A percentile compares a stretch with the other conserved stretches of the same genome.
Evolutionary conservation across 768 basidiomycete species (phyloP).

Genomic region (Glaciozyma antarctica): DNA sequence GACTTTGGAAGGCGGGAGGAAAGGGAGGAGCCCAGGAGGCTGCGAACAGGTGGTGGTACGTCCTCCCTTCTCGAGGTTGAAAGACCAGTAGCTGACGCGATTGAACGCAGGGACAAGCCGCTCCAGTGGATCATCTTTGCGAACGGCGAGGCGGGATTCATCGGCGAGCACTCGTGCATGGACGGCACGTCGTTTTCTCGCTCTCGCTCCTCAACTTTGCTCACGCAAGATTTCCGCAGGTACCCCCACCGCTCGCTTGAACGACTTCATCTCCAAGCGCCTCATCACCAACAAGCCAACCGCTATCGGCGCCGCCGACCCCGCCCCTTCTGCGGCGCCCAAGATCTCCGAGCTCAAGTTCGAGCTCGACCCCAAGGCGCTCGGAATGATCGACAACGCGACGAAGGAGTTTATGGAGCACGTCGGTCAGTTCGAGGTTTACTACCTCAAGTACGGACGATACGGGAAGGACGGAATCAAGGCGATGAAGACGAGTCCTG

Average conservation of each 20-base stretch:
- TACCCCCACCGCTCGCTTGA: constrained; percentile 87
- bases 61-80: too few species aligned
- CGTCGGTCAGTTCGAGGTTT: constrained; percentile 59
- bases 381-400: constrained; percentile 49
- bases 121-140: constrained; percentile 79
- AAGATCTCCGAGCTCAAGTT: constrained; percentile 48
- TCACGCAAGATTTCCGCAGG: not conserved
- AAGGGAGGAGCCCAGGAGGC: constrained; percentile 52
- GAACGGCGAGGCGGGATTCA: constrained; percentile 84
- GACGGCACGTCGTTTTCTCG: constrained; percentile 87
- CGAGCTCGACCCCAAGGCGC: constrained; percentile 33
- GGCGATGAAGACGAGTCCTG: constrained; percentile 42
- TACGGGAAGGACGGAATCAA: constrained; percentile 88
- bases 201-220: constrained; percentile 3
- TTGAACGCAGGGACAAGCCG: constrained; percentile 61
- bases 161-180: constrained; percentile 49
- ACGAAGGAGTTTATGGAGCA: constrained; percentile 64
- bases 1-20: constrained; percentile 18
- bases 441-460: constrained; percentile 69
- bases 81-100: too few species aligned
- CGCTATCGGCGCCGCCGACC: not conserved
- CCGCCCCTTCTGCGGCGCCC: constrained; percentile 17
- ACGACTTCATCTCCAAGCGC: constrained; percentile 76
- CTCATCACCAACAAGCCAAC: constrained; percentile 58
- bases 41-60: constrained; percentile 67